Evolutionary conservation across 495 filamentous ascomycete genomes (phyloP).

Genomic region (Aspergillus ostianus): DNA sequence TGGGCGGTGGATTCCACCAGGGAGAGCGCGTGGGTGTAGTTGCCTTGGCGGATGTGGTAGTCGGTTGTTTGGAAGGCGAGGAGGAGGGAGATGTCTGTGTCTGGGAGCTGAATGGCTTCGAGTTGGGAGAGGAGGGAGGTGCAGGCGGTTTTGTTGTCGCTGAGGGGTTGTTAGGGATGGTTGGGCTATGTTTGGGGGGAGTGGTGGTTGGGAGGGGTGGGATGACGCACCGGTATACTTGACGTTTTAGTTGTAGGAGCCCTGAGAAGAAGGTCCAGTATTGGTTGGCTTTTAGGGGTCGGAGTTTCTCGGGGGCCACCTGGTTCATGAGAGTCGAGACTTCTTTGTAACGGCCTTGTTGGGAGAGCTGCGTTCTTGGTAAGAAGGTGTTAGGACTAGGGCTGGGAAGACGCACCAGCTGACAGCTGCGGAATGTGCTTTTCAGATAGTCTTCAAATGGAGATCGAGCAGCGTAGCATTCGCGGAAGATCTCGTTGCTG

Average conservation of each 20-base stretch:
- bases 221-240: slow-evolving; percentile 59
- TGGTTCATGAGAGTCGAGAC: slow-evolving; percentile 64
- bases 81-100: slow-evolving; percentile 69
- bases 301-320: slow-evolving; percentile 64
- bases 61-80: slow-evolving; percentile 71
- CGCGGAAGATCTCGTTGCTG: slow-evolving; percentile 72
- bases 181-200: too few relatives aligned
- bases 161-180: slow-evolving; percentile 28
- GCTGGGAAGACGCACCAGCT: slow-evolving; percentile 44
- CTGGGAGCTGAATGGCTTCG: slow-evolving; percentile 52
- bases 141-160: slow-evolving; percentile 65
- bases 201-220: neutral
- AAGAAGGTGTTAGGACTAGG: slow-evolving; percentile 17
- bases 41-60: slow-evolving; percentile 60
- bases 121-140: slow-evolving; percentile 63
- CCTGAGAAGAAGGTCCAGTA: slow-evolving; percentile 74
- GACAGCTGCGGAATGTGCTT: slow-evolving; percentile 55
- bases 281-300: slow-evolving; percentile 75
- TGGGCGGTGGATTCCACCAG: slow-evolving; percentile 67
- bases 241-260: slow-evolving; percentile 66
- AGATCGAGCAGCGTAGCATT: slow-evolving; percentile 62
- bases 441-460: slow-evolving; percentile 78
- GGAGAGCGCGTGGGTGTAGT: slow-evolving; percentile 61
- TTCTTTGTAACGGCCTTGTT: slow-evolving; percentile 69
- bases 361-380: slow-evolving; percentile 42